phyloP scores from a whole-genome alignment of 306 rosid genomes.

The Arachis hypogaea region DNA sequence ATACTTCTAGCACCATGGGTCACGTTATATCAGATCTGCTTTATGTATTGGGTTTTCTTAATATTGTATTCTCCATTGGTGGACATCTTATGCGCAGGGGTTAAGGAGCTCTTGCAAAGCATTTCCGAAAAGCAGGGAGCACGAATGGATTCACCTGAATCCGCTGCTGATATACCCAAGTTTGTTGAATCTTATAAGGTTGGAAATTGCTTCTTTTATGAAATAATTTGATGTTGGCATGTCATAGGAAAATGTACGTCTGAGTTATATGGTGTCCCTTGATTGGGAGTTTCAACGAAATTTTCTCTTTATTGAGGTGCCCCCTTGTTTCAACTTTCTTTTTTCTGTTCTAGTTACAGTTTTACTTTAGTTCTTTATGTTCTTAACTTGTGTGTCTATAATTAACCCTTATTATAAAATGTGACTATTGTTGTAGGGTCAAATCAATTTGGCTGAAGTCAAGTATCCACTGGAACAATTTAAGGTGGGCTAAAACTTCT shows the following conservation, averaged over 20 bases:
- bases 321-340: constrained; percentile 6
- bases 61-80: constrained; percentile 30
- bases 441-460: constrained; percentile 83
- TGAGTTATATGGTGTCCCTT: constrained; percentile 3
- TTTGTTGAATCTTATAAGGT: constrained; percentile 83
- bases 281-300: constrained; percentile 19
- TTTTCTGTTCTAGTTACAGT: constrained; percentile 8
- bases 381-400: constrained; percentile 28
- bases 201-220: constrained; percentile 43
- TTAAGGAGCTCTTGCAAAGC: constrained; percentile 80
- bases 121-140: constrained; percentile 94
- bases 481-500: constrained; percentile 57
- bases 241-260: background rate
- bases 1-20: constrained; percentile 9
- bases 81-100: constrained; percentile 59
- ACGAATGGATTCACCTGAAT: constrained; percentile 77
- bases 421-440: constrained; percentile 68
- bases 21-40: constrained; percentile 7
- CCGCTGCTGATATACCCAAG: constrained; percentile 75
- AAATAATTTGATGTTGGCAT: constrained; percentile 29
- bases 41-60: constrained; percentile 14
- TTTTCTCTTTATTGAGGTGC: constrained; percentile 25
- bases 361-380: constrained; percentile 30
- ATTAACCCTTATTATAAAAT: constrained; percentile 27
- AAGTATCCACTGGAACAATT: constrained; percentile 79